phyloP scores from a whole-genome alignment of 352 stramenopile genomes.

The Phytophthora europaea region DNA sequence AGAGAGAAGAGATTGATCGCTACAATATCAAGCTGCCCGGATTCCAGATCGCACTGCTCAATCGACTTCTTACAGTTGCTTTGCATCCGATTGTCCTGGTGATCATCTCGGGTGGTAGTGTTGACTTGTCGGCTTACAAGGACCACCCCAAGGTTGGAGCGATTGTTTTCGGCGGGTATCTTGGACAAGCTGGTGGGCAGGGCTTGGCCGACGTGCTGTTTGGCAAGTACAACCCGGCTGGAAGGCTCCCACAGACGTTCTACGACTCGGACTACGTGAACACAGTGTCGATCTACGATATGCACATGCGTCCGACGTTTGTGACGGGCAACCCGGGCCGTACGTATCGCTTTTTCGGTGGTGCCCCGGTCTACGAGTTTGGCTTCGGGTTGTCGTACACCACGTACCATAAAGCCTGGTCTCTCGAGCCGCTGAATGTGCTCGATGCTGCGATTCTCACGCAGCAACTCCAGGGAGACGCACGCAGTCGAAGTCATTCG shows the following conservation, averaged over 20 bases:
- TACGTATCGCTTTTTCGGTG: slow-evolving; percentile 89
- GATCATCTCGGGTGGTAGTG: slow-evolving; percentile 78
- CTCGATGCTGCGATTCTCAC: slow-evolving; percentile 22
- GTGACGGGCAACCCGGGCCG: slow-evolving; percentile 70
- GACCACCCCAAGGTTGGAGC: slow-evolving; percentile 66
- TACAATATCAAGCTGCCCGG: slow-evolving; percentile 67
- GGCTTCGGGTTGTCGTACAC: slow-evolving; percentile 87
- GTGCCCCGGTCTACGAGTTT: slow-evolving; percentile 74
- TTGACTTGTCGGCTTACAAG: slow-evolving; percentile 78
- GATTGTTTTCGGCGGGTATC: slow-evolving; percentile 78
- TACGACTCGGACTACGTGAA: slow-evolving; percentile 64
- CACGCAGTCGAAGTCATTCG: slow-evolving; percentile 4
- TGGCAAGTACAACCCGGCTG: slow-evolving; percentile 73
- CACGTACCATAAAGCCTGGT: slow-evolving; percentile 63
- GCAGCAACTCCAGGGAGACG: slow-evolving; percentile 15
- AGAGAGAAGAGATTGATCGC: slow-evolving; percentile 79
- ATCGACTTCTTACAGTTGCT: slow-evolving; percentile 53
- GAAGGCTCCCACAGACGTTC: slow-evolving; percentile 78
- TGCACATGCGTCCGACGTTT: slow-evolving; percentile 85
- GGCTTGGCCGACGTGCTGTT: slow-evolving; percentile 86
- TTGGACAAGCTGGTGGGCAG: slow-evolving; percentile 72
- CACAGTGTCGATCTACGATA: slow-evolving; percentile 75
- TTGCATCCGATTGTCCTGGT: slow-evolving; percentile 79
- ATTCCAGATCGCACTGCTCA: slow-evolving; percentile 72
- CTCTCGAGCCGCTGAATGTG: slow-evolving; percentile 11